Evolutionary conservation across 192 early-diverging fungal species (phyloP).

Genomic region (Allomyces arbusculus): DNA sequence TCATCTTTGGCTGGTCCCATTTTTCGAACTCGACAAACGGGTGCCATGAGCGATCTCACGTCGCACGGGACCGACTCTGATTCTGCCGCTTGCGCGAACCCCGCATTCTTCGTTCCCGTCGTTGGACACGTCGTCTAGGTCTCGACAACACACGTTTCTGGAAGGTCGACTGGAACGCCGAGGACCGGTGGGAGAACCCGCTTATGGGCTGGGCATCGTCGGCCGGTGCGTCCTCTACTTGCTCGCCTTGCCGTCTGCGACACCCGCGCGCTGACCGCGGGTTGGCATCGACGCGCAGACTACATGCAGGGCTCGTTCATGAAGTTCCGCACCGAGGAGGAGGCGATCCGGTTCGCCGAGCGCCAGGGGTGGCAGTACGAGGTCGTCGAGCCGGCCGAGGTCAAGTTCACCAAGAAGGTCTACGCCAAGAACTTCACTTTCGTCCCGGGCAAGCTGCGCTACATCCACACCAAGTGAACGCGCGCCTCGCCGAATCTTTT

Average conservation of each 20-base stretch:
- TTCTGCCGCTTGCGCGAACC: no score
- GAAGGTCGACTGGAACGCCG: slow-evolving; percentile 78
- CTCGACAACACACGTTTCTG: slow-evolving; percentile 50
- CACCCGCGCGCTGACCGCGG: no score
- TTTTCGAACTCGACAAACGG: no score
- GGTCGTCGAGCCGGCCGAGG: slow-evolving; percentile 77
- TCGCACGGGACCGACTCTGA: no score
- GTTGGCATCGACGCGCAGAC: slow-evolving; percentile 30
- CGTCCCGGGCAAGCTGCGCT: slow-evolving; percentile 50
- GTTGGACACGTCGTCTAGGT: no score
- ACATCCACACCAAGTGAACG: slow-evolving; percentile 64
- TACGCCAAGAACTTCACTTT: slow-evolving; percentile 91
- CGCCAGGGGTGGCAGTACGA: slow-evolving; percentile 83
- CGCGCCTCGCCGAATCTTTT: no score
- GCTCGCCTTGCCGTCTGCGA: no score
- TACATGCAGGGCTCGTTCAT: slow-evolving; percentile 55
- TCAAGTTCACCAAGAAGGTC: slow-evolving; percentile 51
- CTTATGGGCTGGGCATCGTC: slow-evolving; percentile 75
- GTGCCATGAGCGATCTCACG: no score
- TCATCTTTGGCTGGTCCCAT: no score
- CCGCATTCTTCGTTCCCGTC: no score
- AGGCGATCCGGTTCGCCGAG: slow-evolving; percentile 84
- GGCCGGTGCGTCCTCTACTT: no score
- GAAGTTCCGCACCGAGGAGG: slow-evolving; percentile 71
- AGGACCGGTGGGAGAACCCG: slow-evolving; percentile 78